Percentiles rank a stretch among this genome's conserved stretches.
Evolutionary conservation across 2,329 filamentous ascomycete genomes (phyloP).

Genomic region (Amauroascus verrucosus): DNA sequence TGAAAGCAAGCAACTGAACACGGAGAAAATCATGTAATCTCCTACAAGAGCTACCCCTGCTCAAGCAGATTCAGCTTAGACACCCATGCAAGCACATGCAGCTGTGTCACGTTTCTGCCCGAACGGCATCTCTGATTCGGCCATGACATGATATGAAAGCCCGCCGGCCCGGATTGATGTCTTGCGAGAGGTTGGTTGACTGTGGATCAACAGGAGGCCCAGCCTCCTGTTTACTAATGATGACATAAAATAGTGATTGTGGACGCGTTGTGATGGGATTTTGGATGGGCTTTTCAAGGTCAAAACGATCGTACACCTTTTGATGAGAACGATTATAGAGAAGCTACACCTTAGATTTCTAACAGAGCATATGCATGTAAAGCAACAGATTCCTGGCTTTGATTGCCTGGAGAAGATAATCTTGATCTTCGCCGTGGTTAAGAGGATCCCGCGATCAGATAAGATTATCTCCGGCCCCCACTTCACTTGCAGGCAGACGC

Average conservation of each 20-base stretch:
- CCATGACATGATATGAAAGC: neutral
- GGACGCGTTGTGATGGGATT: neutral
- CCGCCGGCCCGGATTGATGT: neutral
- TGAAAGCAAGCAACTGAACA: no score
- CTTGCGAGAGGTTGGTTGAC: neutral
- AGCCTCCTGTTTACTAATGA: slow-evolving; percentile 7
- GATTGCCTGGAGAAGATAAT: no score
- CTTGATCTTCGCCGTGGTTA: no score
- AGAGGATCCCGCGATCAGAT: slow-evolving; percentile 13
- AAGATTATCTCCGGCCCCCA: slow-evolving; percentile 8
- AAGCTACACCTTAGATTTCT: no score
- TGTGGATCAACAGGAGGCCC: slow-evolving; percentile 1
- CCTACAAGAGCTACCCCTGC: no score
- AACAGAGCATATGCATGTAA: no score
- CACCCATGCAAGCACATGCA: neutral
- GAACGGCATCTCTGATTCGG: neutral
- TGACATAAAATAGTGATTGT: neutral
- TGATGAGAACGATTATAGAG: no score
- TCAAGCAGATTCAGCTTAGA: neutral
- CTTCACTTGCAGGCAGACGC: slow-evolving; percentile 8
- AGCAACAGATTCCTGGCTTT: no score
- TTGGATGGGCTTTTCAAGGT: no score
- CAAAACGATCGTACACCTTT: no score
- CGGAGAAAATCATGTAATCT: neutral
- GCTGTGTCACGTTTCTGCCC: neutral